These are phyloP conservation scores for Beta vulgaris DNA, from an alignment of 148 eudicot genomes.

Conservation along the genomic window DNA sequence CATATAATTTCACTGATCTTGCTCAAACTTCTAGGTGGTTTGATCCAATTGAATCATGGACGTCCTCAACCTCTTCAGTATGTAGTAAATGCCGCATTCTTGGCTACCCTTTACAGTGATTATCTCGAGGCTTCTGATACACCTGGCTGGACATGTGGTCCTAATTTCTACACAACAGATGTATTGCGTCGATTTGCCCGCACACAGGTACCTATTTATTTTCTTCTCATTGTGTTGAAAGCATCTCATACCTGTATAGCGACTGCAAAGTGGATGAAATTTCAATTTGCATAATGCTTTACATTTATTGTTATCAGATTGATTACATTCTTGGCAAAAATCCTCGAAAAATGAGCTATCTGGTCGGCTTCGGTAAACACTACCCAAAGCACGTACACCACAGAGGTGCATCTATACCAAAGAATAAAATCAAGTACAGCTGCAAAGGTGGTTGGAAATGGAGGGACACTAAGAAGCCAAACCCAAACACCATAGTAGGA, in stretches of 20 bases:
- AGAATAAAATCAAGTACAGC: slow-evolving; percentile 74
- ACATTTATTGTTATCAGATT: slow-evolving; percentile 44
- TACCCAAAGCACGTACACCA: slow-evolving; percentile 88
- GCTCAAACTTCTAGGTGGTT: slow-evolving; percentile 50
- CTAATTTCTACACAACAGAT: slow-evolving; percentile 60
- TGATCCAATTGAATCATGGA: slow-evolving; percentile 85
- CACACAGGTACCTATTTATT: slow-evolving; percentile 54
- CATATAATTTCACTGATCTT: slow-evolving; percentile 11
- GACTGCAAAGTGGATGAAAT: background rate
- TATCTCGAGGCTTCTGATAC: slow-evolving; percentile 85
- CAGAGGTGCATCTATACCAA: slow-evolving; percentile 91
- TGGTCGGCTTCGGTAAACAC: slow-evolving; percentile 72
- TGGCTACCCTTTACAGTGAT: slow-evolving; percentile 80
- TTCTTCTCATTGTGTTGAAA: background rate
- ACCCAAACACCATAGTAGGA: slow-evolving; percentile 69
- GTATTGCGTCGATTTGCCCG: slow-evolving; percentile 71
- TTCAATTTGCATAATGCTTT: background rate
- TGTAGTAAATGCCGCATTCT: slow-evolving; percentile 88
- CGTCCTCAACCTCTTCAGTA: slow-evolving; percentile 94
- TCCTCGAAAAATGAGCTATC: slow-evolving; percentile 81
- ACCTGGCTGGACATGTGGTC: slow-evolving; percentile 95
- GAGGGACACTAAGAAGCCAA: slow-evolving; percentile 71
- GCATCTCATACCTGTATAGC: background rate
- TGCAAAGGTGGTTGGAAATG: slow-evolving; percentile 95
- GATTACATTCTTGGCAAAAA: slow-evolving; percentile 84